Evolutionary conservation across 1,284 basidiomycete genomes (phyloP), one percentile per base, ranked within the genome.

Genomic region (Pseudozyma thailandica): DNA sequence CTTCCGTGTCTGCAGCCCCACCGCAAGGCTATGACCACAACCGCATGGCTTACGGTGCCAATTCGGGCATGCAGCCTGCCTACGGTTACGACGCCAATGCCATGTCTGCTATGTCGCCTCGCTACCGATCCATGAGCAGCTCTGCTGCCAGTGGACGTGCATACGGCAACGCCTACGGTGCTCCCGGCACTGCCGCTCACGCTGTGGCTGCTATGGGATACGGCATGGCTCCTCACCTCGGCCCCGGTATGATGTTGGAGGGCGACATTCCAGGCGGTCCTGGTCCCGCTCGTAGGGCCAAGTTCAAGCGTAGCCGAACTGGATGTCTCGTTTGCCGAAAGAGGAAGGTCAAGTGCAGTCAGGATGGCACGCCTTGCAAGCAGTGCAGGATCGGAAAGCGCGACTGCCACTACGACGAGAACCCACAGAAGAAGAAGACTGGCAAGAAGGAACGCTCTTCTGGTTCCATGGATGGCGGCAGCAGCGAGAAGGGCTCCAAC

Each of bases 291-390:
- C 65, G 78, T 21, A 54, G 74, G 26, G 63, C 68, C 48, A 79
- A 79, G 50, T 79, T 79, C 72, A 78, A 71, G 61, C 71, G 78
- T 21, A 64, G 57, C 48, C 59, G 78, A 27, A 79, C 74, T 9
- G 78, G 76, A 16, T 79, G 78, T 44, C 60, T 79, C 31, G 72
- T 78, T 28, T 79, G 78, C 64, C 59, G 78, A 48, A 79, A 78
- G 64, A 55, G 78, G 25, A 79, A 79, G 51, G 76, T 79, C 57
- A 79, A 79, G 57, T 79, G 78, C 33, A 55, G 61, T 23, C 78
- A 79, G 57, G 78, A 79, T 35, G 78, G 78, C 12, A 74, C 62
- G 6, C 78, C 78, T 6, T 79, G 78, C 72, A 78, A 77, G 55
- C 76, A 79, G 42, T 79, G 78, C 49, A 53, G 72, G 16, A 74